A percentile compares a stretch with the other conserved stretches of the same genome.
phyloP scores from a whole-genome alignment of 2,329 filamentous ascomycete genomes.

The Plectosphaerella plurivora region DNA sequence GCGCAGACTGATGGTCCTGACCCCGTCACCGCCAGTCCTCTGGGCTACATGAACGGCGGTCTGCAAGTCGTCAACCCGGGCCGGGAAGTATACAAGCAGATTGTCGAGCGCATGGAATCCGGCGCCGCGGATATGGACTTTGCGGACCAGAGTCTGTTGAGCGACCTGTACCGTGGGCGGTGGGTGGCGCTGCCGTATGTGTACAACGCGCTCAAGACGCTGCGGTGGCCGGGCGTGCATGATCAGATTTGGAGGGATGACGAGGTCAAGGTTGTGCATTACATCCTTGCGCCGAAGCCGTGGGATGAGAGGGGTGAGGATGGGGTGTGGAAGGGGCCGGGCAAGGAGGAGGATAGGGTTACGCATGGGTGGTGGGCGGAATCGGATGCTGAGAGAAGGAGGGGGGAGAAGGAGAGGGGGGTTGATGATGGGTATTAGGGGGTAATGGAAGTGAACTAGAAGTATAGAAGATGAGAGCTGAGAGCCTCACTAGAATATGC shows the following conservation, averaged over 20 bases:
- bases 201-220: constrained; percentile 60
- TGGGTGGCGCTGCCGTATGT: constrained; percentile 57
- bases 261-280: constrained; percentile 56
- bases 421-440: constrained; percentile 28
- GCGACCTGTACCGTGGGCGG: constrained; percentile 47
- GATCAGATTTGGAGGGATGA: constrained; percentile 53
- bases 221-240: constrained; percentile 50
- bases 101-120: constrained; percentile 44
- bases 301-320: constrained; percentile 48
- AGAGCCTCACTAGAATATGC: neutral
- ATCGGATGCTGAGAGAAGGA: constrained; percentile 38
- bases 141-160: constrained; percentile 55
- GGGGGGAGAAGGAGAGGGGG: constrained; percentile 32
- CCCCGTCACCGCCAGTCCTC: constrained; percentile 35
- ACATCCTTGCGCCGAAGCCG: constrained; percentile 57
- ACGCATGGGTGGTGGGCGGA: constrained; percentile 54
- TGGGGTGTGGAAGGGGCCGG: constrained; percentile 36
- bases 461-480: neutral
- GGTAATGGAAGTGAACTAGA: neutral
- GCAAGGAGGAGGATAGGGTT: constrained; percentile 25
- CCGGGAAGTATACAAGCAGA: constrained; percentile 39
- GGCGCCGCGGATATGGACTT: constrained; percentile 47
- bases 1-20: constrained; percentile 42
- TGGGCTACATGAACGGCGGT: constrained; percentile 53
- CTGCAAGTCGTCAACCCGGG: constrained; percentile 54